Conservation (phyloP, 306 rosid species). For the Crotalaria pallida region DNA sequence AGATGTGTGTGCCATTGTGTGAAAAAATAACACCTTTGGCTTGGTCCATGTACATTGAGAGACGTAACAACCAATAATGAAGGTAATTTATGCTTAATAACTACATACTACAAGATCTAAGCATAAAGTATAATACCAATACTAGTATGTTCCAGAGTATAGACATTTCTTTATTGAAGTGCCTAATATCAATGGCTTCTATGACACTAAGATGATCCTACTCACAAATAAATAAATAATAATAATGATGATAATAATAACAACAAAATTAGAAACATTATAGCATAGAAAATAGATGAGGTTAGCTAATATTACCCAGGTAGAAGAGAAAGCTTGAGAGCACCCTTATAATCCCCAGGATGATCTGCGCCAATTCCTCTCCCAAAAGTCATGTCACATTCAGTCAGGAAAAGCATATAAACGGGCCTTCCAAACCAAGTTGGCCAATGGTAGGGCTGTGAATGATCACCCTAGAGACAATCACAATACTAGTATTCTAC, state of each 20-base stretch:
- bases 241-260: neutral
- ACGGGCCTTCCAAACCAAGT: slow-evolving; percentile 77
- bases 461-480: slow-evolving; percentile 65
- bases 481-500: slow-evolving; percentile 17
- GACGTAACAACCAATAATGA: neutral
- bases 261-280: neutral
- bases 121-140: neutral
- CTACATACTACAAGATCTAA: neutral
- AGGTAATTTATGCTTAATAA: neutral
- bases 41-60: neutral
- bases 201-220: neutral
- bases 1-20: too few species aligned
- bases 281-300: neutral
- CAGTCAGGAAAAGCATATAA: slow-evolving; percentile 51
- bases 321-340: slow-evolving; percentile 52
- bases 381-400: slow-evolving; percentile 79
- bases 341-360: slow-evolving; percentile 73
- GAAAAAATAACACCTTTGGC: neutral
- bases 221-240: too few species aligned
- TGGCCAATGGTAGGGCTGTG: slow-evolving; percentile 72
- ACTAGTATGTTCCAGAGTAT: neutral
- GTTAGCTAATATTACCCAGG: slow-evolving; percentile 54
- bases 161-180: neutral
- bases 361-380: slow-evolving; percentile 43
- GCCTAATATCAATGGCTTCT: neutral